Percentiles rank a stretch among this genome's conserved stretches.
These are phyloP conservation scores for Annona cherimola DNA, from an alignment of 164 flowering plant species.

Conservation along the genomic window DNA sequence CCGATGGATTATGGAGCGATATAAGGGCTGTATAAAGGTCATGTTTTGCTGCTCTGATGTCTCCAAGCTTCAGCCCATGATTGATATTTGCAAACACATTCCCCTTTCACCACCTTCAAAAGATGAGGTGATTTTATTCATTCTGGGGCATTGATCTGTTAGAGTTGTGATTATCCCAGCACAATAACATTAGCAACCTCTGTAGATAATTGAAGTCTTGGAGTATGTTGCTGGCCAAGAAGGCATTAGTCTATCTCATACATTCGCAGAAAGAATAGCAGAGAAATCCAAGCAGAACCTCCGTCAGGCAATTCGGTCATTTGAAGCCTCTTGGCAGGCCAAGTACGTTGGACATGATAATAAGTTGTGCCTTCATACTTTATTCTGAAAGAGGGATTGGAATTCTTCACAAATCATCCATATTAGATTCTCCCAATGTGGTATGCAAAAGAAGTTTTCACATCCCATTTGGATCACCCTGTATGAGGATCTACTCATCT, in stretches of 20 bases:
- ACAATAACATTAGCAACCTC: too few relatives aligned
- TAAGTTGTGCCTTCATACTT: not conserved
- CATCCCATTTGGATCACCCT: not conserved
- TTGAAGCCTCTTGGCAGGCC: slow-evolving; percentile 54
- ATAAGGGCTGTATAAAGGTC: slow-evolving; percentile 42
- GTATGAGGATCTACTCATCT: not conserved
- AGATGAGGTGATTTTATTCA: slow-evolving; percentile 39
- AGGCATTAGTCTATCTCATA: slow-evolving; percentile 37
- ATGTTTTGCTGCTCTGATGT: slow-evolving; percentile 64
- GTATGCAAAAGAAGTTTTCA: not conserved
- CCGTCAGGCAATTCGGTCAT: slow-evolving; percentile 75
- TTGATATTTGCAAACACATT: slow-evolving; percentile 38
- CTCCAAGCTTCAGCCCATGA: slow-evolving; percentile 49
- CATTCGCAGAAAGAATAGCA: slow-evolving; percentile 45
- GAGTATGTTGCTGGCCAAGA: slow-evolving; percentile 49
- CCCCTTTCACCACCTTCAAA: slow-evolving; percentile 53
- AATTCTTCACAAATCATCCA: not conserved
- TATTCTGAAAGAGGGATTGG: not conserved
- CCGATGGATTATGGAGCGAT: slow-evolving; percentile 56
- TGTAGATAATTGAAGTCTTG: slow-evolving; percentile 44
- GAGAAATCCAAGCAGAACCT: slow-evolving; percentile 51
- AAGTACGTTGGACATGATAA: slow-evolving; percentile 21
- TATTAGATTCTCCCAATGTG: not conserved
- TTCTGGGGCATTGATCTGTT: not conserved
- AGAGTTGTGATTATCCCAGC: too few relatives aligned